Percentiles rank a stretch among this genome's conserved stretches.
Evolutionary conservation across 2,329 filamentous ascomycete species (phyloP).

Genomic region (Leptographium galeiforme): DNA sequence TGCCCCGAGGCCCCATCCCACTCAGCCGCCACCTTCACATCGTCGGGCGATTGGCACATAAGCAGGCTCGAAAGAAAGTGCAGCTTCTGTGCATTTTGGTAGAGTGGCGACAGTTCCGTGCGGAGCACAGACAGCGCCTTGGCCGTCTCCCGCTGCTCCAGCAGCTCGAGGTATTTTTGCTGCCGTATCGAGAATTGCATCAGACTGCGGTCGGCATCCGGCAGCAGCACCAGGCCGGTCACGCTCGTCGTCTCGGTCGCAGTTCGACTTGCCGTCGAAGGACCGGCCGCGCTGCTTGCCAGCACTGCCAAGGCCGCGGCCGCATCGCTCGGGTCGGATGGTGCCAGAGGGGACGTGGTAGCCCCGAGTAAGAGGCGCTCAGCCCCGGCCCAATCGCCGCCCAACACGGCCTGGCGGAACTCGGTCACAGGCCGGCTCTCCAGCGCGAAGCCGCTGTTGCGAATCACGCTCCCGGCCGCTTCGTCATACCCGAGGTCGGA

Average conservation of each 20-base stretch:
- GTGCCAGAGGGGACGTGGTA: conserved; percentile 4
- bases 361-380: conserved; percentile 61
- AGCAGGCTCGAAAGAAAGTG: conserved; percentile 79
- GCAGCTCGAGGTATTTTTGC: conserved; percentile 86
- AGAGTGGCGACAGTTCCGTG: conserved; percentile 74
- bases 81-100: conserved; percentile 62
- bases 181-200: conserved; percentile 84
- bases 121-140: conserved; percentile 72
- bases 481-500: conserved; percentile 74
- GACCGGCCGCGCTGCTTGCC: not conserved
- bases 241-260: not conserved
- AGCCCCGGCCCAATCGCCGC: conserved; percentile 73
- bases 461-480: conserved; percentile 61
- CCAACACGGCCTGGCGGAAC: conserved; percentile 67
- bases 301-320: not conserved
- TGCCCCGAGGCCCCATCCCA: conserved; percentile 74
- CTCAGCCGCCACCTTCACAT: conserved; percentile 60
- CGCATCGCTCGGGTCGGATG: no score
- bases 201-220: conserved; percentile 59
- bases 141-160: conserved; percentile 62
- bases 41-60: conserved; percentile 71
- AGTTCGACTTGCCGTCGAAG: not conserved
- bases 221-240: conserved; percentile 56
- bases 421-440: conserved; percentile 78
- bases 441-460: conserved; percentile 75